Conservation (phyloP, 2,329 filamentous ascomycete species). For the Seiridium unicorne region DNA sequence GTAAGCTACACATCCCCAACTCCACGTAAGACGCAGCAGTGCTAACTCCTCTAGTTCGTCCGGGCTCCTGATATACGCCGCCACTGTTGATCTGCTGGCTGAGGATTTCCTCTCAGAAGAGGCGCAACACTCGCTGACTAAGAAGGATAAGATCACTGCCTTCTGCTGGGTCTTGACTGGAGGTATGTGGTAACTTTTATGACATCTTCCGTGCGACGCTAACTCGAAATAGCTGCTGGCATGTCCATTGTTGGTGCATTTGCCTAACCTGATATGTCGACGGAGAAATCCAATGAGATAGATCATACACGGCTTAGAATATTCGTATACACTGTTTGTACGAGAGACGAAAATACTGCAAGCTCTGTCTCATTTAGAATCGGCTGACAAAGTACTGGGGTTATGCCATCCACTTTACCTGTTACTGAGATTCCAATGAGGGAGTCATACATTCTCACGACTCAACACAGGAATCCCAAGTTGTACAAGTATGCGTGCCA, state of each 20-base stretch:
- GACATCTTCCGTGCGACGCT: conserved; percentile 23
- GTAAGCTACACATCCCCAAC: conserved; percentile 31
- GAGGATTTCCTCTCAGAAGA: conserved; percentile 65
- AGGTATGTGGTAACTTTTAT: conserved; percentile 27
- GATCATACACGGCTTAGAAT: too few relatives aligned
- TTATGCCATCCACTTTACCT: too few relatives aligned
- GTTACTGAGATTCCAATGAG: too few relatives aligned
- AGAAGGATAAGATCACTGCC: conserved; percentile 51
- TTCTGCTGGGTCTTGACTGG: conserved; percentile 50
- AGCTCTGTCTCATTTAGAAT: too few relatives aligned
- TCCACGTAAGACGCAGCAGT: neutral
- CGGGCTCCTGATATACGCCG: conserved; percentile 60
- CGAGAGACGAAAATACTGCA: too few relatives aligned
- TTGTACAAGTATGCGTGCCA: too few relatives aligned
- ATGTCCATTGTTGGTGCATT: conserved; percentile 48
- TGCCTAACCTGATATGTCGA: conserved; percentile 27
- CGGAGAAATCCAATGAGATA: too few relatives aligned
- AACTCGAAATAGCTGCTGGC: conserved; percentile 32
- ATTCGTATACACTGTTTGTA: too few relatives aligned
- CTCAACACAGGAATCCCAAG: too few relatives aligned
- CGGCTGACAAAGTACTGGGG: too few relatives aligned
- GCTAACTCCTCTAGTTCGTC: conserved; percentile 43
- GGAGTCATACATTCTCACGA: too few relatives aligned
- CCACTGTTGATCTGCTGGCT: conserved; percentile 61
- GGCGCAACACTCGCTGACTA: conserved; percentile 45